Base-by-base conservation (phyloP, 129 eudicot genomes). In the Daucus carota region DNA sequence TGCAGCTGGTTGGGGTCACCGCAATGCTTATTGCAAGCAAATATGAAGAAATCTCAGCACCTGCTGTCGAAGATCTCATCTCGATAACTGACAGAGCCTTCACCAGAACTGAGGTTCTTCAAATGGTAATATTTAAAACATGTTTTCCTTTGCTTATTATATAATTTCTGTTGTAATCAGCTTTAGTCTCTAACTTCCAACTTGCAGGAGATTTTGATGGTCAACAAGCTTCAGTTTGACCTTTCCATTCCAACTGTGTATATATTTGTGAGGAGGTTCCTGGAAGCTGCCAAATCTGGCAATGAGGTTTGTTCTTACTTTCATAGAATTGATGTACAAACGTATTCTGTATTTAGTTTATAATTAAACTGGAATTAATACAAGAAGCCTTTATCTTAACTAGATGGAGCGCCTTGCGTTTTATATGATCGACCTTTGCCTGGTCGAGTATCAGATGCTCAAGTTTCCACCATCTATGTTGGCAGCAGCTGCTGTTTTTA, bases 11-110 rank as follows among this genome's bases (percentile, higher is more conserved):
- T 74, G 99, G 99, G 36, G 54, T 95, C 72, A 89, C 85, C 22
- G 96, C 97, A n/a, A 68, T 91, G 91, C 99, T 95, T 33, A 75
- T 95, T 34, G 97, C 99, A 17, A 89, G 99, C 90, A 95, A 95
- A 77, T 95, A 95, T 34, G 99, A 95, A 69, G 99, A 95, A 77
- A 87, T 91, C 72, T 88, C 87, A 0, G 96, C 90, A 62, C 99
- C 99, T 0, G 75, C 86, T 54, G 86, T 95, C 22, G 96, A 95
- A 1, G 99, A 92, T 84, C 70, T 95, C 79, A 76, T 95, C 9
- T 85, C 92, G 60, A 95, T 95, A 60, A 91, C 96, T 0, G 99
- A 92, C 80, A 92, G 81, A 70, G 99, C 96, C 62, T 92, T 91
- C 83, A 79, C 90, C 5, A 85, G 97, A 76, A 73, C 83, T 50